Percentiles rank a stretch among this genome's conserved stretches.
phyloP scores from a whole-genome alignment of 768 basidiomycete species.

The Royoungia palumana region DNA sequence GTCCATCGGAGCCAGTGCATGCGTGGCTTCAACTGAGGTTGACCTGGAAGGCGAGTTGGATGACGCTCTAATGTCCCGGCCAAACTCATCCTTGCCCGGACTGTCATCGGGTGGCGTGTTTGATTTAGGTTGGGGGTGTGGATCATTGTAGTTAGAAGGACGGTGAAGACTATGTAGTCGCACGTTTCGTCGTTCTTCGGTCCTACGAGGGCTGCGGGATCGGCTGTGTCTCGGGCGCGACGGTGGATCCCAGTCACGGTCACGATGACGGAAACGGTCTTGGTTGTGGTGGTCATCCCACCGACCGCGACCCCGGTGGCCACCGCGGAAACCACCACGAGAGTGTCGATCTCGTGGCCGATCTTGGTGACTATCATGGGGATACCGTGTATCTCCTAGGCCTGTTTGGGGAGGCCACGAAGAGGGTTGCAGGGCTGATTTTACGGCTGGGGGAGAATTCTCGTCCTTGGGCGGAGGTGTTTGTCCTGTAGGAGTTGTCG shows the following conservation, averaged over 20 bases:
- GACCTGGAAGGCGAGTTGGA: conserved; percentile 39
- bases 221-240: conserved; percentile 57
- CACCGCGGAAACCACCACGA: conserved; percentile 55
- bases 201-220: conserved; percentile 72
- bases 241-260: conserved; percentile 36
- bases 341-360: conserved; percentile 44
- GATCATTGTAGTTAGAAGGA: conserved; percentile 33
- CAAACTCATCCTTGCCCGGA: conserved; percentile 79
- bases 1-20: conserved; percentile 30
- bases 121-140: conserved; percentile 27
- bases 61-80: conserved; percentile 68
- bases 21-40: conserved; percentile 23
- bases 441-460: not conserved
- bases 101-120: conserved; percentile 25
- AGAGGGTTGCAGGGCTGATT: conserved; percentile 19
- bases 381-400: conserved; percentile 41
- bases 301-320: conserved; percentile 59
- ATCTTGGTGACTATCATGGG: conserved; percentile 30
- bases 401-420: conserved; percentile 1
- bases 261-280: conserved; percentile 44
- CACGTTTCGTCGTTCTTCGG: conserved; percentile 45
- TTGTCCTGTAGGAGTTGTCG: conserved; percentile 21
- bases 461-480: conserved; percentile 26
- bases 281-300: conserved; percentile 57
- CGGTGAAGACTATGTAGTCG: conserved; percentile 62